Base-by-base conservation (phyloP, 345 rosid genomes). In the Limnanthes douglasii region DNA sequence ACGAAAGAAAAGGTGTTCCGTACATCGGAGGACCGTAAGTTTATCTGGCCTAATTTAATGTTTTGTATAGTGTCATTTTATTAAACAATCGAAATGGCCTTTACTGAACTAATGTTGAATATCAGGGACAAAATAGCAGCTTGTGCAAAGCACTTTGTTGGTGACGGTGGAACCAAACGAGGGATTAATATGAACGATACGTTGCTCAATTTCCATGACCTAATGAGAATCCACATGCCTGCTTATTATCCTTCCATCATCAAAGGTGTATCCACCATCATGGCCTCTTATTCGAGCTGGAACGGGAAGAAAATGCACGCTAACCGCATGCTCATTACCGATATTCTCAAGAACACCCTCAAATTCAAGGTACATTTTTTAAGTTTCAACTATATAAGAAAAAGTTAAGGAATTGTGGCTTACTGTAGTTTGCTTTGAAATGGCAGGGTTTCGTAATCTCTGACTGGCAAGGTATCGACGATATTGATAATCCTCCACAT, bases 211-310 rank as follows among this genome's bases (percentile, higher is more conserved):
- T 34, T 72, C 21, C 72, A 76, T 8, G 81, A 71, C 18, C 28
- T 84, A 50, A 67, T 71, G 4, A 50, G 57, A 40, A 65, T 66
- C 25, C 97, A 88, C 53, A 74, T 84, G 94, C 76, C 84, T 5
- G 92, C 55, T 7, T 88, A 79, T 49, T 74, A 70, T 50, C 6
- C 35, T 22, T 66, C 97, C 0, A 71, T 88, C 7, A 69, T 60
- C 60, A 79, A 76, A 51, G 97, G 95, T 16, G 78, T 90, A n/a
- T 72, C 95, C 5, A 66, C 94, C 0, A 27, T 80, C 53, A 84
- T 90, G 98, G 65, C 73, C 41, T 84, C 95, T 9, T 84, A 90
- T 61, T 84, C 95, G 7, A 90, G 95, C 66, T 74, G 70, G 76
- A 90, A 90, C 37, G 94, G 86, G 31, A 27, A 65, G 33, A 90